Evolutionary conservation across 164 flowering plant genomes (phyloP).

Genomic region (Nymphaea colorata): DNA sequence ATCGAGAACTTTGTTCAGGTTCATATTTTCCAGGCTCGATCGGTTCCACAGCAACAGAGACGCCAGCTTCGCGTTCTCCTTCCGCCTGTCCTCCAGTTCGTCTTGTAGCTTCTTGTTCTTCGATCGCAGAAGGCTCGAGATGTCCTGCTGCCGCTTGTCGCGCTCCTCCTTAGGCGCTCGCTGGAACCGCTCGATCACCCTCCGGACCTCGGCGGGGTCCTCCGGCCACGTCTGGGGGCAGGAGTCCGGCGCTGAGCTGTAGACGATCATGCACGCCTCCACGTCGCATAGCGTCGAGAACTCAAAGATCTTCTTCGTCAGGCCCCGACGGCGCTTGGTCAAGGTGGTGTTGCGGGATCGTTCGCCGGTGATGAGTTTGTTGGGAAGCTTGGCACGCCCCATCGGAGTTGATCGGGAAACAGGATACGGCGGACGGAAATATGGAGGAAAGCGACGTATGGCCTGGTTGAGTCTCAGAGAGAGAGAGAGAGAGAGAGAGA

Average conservation of each 20-base stretch:
- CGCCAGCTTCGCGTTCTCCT: conserved; percentile 8
- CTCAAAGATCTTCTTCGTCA: conserved; percentile 19
- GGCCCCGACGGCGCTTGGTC: conserved; percentile 20
- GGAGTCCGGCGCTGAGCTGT: conserved; percentile 10
- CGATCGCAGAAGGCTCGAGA: conserved; percentile 8
- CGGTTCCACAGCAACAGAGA: background rate
- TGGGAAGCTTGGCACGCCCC: conserved; percentile 15
- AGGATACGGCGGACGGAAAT: too few species aligned
- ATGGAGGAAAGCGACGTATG: too few species aligned
- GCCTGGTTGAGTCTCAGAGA: too few species aligned
- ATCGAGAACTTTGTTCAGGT: too few species aligned
- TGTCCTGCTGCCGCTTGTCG: background rate
- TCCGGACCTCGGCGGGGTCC: conserved; percentile 2
- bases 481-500: too few species aligned
- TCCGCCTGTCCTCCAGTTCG: background rate
- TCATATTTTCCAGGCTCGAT: too few species aligned
- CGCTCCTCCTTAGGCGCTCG: background rate
- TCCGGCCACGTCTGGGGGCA: conserved; percentile 21
- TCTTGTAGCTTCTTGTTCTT: background rate
- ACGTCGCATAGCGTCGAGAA: conserved; percentile 30
- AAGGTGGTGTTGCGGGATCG: conserved; percentile 13
- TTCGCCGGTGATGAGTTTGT: conserved; percentile 9
- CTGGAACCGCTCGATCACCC: conserved; percentile 14
- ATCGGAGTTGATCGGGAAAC: background rate
- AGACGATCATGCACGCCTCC: conserved; percentile 27